Evolutionary conservation across 2,329 filamentous ascomycete genomes (phyloP), one percentile per base, ranked within the genome.

Genomic region (Fragosphaeria purpurea): DNA sequence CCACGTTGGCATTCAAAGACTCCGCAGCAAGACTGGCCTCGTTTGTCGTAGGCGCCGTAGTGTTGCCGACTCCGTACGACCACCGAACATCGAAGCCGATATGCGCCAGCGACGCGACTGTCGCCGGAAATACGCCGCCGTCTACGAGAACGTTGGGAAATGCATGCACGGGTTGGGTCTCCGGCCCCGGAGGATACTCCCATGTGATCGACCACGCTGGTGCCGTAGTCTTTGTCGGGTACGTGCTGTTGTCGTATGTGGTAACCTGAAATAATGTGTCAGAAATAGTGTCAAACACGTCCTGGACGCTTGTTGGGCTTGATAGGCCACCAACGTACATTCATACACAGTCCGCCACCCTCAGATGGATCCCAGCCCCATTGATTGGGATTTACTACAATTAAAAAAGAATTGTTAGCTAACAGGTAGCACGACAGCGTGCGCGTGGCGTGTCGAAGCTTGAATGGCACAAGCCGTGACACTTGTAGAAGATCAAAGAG

Each of bases 311-410:
- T 22, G 22, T 22, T 22, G 22, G 22, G 22, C 22, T 22, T 22
- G 22, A 22, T 22, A 22, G 22, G 22, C 22, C 22, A 22, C 22
- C 22, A 22, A 69, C 75, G 62, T 65, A 77, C 75, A 63, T 76
- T 74, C 68, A 79, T 67, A 60, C 76, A 79, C 32, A 78, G 59
- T 13, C 56, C 60, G 39, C 73, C 72, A 2, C 60, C 57, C 12
- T 63, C 60, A 8, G 64, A 64, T 10, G 62, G 57, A 30, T 64
- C 56, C 59, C 71, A 68, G 56, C 72, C 73, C 75, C 75, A 78
- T 62, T 76, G 75, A 56, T 78, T 78, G 44, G 75, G 75, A 57
- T 78, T 77, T 50, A 77, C 75, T 77, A 51, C 37, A 31, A 37
- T 35, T n/a, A 44, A 30, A 43, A 32, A 7, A 22, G 37, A 37